A percentile compares a stretch with the other conserved stretches of the same genome.
Evolutionary conservation across 495 filamentous ascomycete species (phyloP).

Genomic region (Tricharina praecox): DNA sequence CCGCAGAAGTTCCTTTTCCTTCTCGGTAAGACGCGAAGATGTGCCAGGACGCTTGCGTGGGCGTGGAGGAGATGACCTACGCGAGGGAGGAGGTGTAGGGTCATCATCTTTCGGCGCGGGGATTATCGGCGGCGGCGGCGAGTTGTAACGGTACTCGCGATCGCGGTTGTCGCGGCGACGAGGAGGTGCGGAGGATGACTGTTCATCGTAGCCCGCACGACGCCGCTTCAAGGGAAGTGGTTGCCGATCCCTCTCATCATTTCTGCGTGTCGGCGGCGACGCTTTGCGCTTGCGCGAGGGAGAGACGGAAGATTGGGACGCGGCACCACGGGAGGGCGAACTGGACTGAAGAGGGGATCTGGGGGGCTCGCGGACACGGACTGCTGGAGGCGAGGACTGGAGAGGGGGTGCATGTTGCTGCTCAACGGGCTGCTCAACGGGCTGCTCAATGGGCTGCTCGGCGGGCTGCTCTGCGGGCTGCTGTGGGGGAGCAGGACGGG

Average conservation of each 20-base stretch:
- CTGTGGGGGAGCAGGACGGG: background rate
- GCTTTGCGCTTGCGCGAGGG: slow-evolving; percentile 5
- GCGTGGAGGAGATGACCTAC: slow-evolving; percentile 33
- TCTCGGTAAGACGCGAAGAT: slow-evolving; percentile 55
- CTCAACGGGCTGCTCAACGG: background rate
- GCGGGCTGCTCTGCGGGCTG: no score
- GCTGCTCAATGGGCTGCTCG: background rate
- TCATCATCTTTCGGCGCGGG: slow-evolving; percentile 12
- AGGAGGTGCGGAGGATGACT: background rate
- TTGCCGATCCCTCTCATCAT: no score
- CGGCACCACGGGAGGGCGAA: background rate
- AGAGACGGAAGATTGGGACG: background rate
- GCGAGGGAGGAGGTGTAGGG: slow-evolving; percentile 23
- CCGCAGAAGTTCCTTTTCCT: slow-evolving; percentile 50
- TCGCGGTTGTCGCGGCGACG: background rate
- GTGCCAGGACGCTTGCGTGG: slow-evolving; percentile 78
- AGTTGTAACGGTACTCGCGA: slow-evolving; percentile 15
- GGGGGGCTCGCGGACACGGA: background rate
- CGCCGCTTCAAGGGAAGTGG: no score
- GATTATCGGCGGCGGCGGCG: slow-evolving; percentile 15
- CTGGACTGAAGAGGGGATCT: background rate
- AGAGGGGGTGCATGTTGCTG: background rate
- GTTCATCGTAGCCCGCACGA: no score
- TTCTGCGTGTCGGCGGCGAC: slow-evolving; percentile 1
- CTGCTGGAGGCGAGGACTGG: background rate